Conservation (phyloP, 768 basidiomycete genomes). For the Termitomyces sp. region DNA sequence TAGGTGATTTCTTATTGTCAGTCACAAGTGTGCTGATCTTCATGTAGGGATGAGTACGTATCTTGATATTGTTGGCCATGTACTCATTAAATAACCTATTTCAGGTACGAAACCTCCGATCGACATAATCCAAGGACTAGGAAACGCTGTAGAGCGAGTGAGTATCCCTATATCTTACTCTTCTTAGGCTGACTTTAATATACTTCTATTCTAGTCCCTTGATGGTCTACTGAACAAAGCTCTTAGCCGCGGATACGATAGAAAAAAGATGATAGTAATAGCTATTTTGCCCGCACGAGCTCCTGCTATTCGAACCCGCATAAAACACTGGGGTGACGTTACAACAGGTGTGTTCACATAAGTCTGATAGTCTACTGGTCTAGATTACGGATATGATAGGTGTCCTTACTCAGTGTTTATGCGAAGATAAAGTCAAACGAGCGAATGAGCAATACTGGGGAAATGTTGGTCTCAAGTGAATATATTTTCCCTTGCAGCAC, state of each 20-base stretch:
- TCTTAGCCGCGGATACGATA: not conserved
- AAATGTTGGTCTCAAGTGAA: constrained; percentile 54
- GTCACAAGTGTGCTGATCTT: not conserved
- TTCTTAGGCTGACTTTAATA: not conserved
- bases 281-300: constrained; percentile 51
- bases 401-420: constrained; percentile 43
- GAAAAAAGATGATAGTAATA: constrained; percentile 33
- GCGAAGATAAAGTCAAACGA: constrained; percentile 28
- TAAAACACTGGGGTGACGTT: constrained; percentile 60
- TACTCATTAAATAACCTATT: not conserved
- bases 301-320: constrained; percentile 34
- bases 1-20: not conserved
- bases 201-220: not conserved
- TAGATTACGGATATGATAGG: constrained; percentile 16
- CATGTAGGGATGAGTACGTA: constrained; percentile 10
- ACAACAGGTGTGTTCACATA: constrained; percentile 14
- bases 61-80: not conserved
- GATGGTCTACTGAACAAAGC: constrained; percentile 5
- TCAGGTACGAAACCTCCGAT: constrained; percentile 1
- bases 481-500: not conserved
- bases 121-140: constrained; percentile 1
- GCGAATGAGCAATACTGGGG: constrained; percentile 50
- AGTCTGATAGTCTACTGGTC: not conserved
- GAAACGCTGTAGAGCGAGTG: constrained; percentile 10
- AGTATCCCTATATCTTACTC: not conserved